phyloP scores from a whole-genome alignment of 345 rosid species.

The Pugionium dolabratum region DNA sequence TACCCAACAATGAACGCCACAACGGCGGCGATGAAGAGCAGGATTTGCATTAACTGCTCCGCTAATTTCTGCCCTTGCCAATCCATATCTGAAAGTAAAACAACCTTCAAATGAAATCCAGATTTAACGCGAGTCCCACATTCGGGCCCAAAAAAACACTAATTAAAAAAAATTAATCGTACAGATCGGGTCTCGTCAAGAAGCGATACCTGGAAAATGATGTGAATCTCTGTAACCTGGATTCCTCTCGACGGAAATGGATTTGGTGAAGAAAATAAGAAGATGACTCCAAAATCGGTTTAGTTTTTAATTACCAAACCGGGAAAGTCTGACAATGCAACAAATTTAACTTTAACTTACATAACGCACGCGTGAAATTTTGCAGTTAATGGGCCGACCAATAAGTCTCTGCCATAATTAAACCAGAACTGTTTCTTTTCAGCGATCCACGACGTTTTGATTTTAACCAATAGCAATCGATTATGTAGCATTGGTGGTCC shows the following conservation, averaged over 20 bases:
- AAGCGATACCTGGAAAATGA: constrained; percentile 19
- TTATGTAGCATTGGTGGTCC: constrained; percentile 5
- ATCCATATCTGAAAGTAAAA: constrained; percentile 56
- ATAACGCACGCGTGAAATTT: background rate
- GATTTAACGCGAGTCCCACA: background rate
- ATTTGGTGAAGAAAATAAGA: constrained; percentile 4
- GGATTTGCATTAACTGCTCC: constrained; percentile 88
- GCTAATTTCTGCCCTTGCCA: constrained; percentile 98
- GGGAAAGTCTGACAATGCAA: constrained; percentile 24
- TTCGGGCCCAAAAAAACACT: too few relatives aligned
- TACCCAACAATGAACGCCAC: constrained; percentile 59
- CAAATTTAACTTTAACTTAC: background rate
- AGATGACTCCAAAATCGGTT: constrained; percentile 5
- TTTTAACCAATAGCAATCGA: constrained; percentile 25
- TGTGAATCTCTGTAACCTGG: constrained; percentile 2
- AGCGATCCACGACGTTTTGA: constrained; percentile 5
- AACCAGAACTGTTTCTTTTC: background rate
- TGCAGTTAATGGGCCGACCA: constrained; percentile 34
- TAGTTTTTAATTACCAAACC: background rate
- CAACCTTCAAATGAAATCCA: constrained; percentile 6
- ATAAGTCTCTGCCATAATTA: background rate
- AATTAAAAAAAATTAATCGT: background rate
- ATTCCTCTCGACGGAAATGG: constrained; percentile 13
- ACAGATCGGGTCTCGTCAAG: background rate
- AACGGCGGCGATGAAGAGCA: constrained; percentile 65